Percentiles rank a stretch among this genome's conserved stretches.
Conservation (phyloP, 2,329 filamentous ascomycete species). For the Exophiala alcalophila region DNA sequence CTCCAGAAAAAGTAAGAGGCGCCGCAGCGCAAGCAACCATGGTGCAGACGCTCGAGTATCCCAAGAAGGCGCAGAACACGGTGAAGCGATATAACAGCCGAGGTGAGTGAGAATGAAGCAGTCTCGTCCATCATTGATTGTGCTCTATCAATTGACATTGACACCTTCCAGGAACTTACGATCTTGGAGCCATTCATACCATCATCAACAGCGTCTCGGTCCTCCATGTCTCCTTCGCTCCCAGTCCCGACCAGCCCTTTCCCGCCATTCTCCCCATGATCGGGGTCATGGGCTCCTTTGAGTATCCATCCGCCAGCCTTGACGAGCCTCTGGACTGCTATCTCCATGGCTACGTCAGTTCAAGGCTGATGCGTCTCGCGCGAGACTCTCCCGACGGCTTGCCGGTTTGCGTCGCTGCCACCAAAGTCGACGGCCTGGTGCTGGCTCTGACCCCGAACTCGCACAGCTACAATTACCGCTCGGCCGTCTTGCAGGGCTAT, state of each 20-base stretch:
- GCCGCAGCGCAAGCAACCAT: conserved; percentile 32
- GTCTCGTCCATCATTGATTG: neutral
- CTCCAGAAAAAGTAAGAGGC: neutral
- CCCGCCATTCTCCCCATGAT: conserved; percentile 82
- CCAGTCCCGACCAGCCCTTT: conserved; percentile 61
- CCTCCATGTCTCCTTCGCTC: conserved; percentile 75
- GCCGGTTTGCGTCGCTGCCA: conserved; percentile 69
- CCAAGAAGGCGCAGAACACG: conserved; percentile 61
- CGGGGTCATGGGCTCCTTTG: conserved; percentile 73
- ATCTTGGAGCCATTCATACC: conserved; percentile 67
- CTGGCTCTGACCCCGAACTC: conserved; percentile 74
- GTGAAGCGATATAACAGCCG: conserved; percentile 65
- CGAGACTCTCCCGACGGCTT: conserved; percentile 53
- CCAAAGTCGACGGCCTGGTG: conserved; percentile 74
- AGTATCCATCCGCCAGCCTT: conserved; percentile 56
- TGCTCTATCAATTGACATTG: neutral
- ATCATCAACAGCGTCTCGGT: conserved; percentile 73
- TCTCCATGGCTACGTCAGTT: conserved; percentile 79
- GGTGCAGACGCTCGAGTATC: conserved; percentile 53
- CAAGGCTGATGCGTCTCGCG: conserved; percentile 69
- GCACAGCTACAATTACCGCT: conserved; percentile 85
- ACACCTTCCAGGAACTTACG: conserved; percentile 61
- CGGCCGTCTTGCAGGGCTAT: conserved; percentile 72
- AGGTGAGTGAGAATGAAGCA: conserved; percentile 45
- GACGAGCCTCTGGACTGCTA: conserved; percentile 71